Conservation (phyloP, 192 early-diverging fungal genomes). For the Fimicolochytrium jonesii region DNA sequence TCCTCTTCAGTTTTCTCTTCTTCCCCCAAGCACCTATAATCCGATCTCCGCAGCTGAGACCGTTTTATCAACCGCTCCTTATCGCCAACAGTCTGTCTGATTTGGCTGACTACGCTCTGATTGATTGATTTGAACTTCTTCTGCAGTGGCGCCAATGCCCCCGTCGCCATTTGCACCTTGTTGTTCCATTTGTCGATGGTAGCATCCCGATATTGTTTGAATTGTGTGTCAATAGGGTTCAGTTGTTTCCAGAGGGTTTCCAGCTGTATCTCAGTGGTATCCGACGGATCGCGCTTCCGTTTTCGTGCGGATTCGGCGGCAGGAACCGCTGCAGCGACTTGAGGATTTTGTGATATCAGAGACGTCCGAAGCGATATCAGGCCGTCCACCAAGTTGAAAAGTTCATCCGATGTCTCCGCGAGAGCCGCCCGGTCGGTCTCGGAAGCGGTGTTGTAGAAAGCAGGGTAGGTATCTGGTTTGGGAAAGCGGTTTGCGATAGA, state of each 20-base stretch:
- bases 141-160: slow-evolving; percentile 58
- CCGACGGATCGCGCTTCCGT: slow-evolving; percentile 45
- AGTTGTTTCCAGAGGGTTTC: slow-evolving; percentile 59
- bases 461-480: slow-evolving; percentile 37
- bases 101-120: slow-evolving; percentile 73
- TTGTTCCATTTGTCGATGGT: slow-evolving; percentile 93
- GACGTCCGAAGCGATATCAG: slow-evolving; percentile 36
- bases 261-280: slow-evolving; percentile 39
- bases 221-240: slow-evolving; percentile 53
- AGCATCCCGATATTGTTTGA: slow-evolving; percentile 73
- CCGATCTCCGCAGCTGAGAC: slow-evolving; percentile 76
- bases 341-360: slow-evolving; percentile 24
- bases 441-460: slow-evolving; percentile 9
- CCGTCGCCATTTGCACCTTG: slow-evolving; percentile 69
- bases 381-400: slow-evolving; percentile 37
- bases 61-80: slow-evolving; percentile 77
- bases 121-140: slow-evolving; percentile 98
- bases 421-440: background rate
- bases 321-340: slow-evolving; percentile 25
- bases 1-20: slow-evolving; percentile 8
- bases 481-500: slow-evolving; percentile 78
- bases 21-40: slow-evolving; percentile 58
- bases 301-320: slow-evolving; percentile 18
- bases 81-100: slow-evolving; percentile 64
- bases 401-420: slow-evolving; percentile 15